These are phyloP conservation scores for Penicillium paradoxum DNA, from an alignment of 495 filamentous ascomycete species.

Conservation along the genomic window DNA sequence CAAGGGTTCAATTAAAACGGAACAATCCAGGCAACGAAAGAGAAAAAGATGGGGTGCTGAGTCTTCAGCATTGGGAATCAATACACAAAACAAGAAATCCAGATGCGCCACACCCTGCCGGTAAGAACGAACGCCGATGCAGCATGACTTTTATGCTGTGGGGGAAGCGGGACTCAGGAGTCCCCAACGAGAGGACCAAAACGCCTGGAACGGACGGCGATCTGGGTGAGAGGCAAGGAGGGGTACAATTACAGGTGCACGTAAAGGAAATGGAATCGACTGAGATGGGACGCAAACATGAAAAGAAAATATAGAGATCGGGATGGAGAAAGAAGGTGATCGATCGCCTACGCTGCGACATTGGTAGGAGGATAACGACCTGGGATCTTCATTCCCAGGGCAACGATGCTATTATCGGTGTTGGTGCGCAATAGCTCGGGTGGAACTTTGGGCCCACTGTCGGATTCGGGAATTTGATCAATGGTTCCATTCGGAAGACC, in stretches of 20 bases:
- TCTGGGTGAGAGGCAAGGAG: not conserved
- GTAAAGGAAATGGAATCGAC: not conserved
- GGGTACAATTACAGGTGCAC: constrained; percentile 3
- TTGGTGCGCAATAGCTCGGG: constrained; percentile 17
- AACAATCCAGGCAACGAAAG: constrained; percentile 4
- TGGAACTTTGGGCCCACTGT: not conserved
- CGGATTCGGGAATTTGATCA: not conserved
- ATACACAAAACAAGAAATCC: constrained; percentile 8
- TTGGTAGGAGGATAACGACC: constrained; percentile 35
- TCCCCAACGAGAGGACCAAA: constrained; percentile 9
- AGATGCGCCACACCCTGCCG: constrained; percentile 4
- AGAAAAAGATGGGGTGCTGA: constrained; percentile 1
- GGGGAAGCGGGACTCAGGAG: not conserved
- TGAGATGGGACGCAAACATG: not conserved
- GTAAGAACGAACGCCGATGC: constrained; percentile 9
- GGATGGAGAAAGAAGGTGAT: not conserved
- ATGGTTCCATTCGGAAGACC: not conserved
- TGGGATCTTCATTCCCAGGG: constrained; percentile 37
- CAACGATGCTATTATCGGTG: constrained; percentile 30
- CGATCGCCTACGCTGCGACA: constrained; percentile 23
- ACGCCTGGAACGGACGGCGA: constrained; percentile 5
- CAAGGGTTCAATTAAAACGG: not conserved
- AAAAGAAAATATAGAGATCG: not conserved
- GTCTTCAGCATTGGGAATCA: constrained; percentile 3
- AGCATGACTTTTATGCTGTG: constrained; percentile 5